Conservation (phyloP, 2,329 filamentous ascomycete species). For the Fusarium protoensiforme region DNA sequence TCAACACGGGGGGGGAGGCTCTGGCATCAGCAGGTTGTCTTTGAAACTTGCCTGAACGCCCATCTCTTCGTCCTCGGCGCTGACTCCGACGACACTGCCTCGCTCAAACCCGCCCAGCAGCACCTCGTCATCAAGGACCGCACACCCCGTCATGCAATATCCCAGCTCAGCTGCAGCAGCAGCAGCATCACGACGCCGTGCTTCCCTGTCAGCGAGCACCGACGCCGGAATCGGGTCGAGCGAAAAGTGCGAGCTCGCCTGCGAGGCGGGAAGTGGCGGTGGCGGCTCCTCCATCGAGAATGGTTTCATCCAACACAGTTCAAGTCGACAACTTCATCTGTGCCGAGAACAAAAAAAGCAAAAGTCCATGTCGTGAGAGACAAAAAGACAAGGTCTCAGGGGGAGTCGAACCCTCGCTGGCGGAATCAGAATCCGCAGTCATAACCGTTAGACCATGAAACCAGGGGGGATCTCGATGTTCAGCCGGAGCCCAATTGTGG, state of each 20-base stretch:
- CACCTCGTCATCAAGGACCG: slow-evolving; percentile 60
- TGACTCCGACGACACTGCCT: slow-evolving; percentile 65
- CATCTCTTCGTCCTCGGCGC: slow-evolving; percentile 62
- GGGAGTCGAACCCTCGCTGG: neutral
- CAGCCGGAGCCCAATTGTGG: neutral
- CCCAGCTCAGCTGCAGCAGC: slow-evolving; percentile 46
- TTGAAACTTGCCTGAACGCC: slow-evolving; percentile 55
- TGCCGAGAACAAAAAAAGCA: neutral
- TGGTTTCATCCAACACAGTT: neutral
- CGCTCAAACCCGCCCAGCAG: slow-evolving; percentile 61
- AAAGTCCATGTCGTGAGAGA: neutral
- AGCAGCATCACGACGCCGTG: slow-evolving; percentile 47
- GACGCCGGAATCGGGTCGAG: slow-evolving; percentile 58
- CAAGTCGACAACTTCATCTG: neutral
- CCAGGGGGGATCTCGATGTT: neutral
- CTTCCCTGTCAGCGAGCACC: slow-evolving; percentile 54
- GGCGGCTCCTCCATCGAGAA: slow-evolving; percentile 5
- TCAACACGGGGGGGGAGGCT: no score
- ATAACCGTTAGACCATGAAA: neutral
- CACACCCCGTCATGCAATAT: slow-evolving; percentile 55
- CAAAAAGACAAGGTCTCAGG: neutral
- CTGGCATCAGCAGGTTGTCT: slow-evolving; percentile 12
- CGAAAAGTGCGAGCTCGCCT: slow-evolving; percentile 59
- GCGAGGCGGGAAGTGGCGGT: slow-evolving; percentile 40
- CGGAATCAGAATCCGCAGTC: neutral